phyloP scores from a whole-genome alignment of 257 asterid genomes.

The Ligustrum vulgare region DNA sequence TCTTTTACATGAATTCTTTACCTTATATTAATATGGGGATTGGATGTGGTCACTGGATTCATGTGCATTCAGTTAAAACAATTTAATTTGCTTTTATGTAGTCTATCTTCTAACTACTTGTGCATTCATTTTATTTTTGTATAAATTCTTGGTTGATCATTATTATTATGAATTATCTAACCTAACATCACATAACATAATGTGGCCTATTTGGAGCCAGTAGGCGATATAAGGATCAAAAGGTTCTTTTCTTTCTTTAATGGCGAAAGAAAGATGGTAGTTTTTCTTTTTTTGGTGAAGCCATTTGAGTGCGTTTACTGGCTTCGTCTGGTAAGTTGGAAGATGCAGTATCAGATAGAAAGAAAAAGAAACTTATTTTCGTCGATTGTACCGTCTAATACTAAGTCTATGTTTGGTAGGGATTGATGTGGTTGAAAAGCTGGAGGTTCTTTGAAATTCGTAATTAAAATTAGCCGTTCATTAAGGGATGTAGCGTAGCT shows the following conservation, averaged over 20 bases:
- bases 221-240: not conserved
- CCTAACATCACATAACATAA: not conserved
- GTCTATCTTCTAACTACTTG: constrained; percentile 31
- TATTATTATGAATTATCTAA: not conserved
- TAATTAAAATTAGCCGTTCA: no score
- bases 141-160: not conserved
- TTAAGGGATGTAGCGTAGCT: no score
- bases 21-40: constrained; percentile 24
- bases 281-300: not conserved
- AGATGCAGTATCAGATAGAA: not conserved
- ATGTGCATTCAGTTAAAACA: constrained; percentile 36
- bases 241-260: not conserved
- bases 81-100: constrained; percentile 26
- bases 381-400: no score
- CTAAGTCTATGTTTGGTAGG: no score
- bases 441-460: no score
- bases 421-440: no score
- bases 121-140: constrained; percentile 2
- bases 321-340: not conserved
- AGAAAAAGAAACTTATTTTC: no score
- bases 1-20: constrained; percentile 4
- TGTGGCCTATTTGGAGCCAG: not conserved
- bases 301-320: not conserved
- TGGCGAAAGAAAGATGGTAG: not conserved
- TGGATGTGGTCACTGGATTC: constrained; percentile 38